phyloP scores from a whole-genome alignment of 2,329 filamentous ascomycete genomes.

The Xylaria multiplex region DNA sequence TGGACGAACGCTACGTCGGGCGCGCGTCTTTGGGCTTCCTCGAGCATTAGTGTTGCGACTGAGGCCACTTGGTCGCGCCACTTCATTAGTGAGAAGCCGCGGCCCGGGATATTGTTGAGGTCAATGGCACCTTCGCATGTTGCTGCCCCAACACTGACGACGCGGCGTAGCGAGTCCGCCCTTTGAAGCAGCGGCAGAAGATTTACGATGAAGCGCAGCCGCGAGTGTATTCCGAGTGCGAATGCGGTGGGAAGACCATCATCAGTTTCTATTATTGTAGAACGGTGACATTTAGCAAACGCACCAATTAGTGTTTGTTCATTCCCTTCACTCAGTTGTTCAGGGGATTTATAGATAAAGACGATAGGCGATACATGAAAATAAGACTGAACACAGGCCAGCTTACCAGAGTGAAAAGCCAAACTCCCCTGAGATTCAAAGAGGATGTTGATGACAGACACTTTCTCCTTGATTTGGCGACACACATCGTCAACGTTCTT shows the following conservation, averaged over 20 bases:
- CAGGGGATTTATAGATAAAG: background rate
- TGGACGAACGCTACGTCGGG: conserved; percentile 38
- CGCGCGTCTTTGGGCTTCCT: conserved; percentile 32
- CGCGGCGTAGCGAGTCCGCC: conserved; percentile 24
- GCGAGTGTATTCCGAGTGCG: conserved; percentile 7
- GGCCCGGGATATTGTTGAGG: conserved; percentile 28
- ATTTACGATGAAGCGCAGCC: conserved; percentile 24
- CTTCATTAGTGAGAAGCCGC: conserved; percentile 21
- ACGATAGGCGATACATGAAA: background rate
- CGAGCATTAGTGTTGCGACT: conserved; percentile 32
- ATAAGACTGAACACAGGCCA: background rate
- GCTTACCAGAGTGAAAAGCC: conserved; percentile 26
- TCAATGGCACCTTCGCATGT: conserved; percentile 30
- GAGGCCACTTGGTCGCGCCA: conserved; percentile 35
- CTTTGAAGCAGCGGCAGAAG: conserved; percentile 22
- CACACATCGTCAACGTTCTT: conserved; percentile 60
- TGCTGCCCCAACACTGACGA: conserved; percentile 29
- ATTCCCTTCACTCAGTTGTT: too few relatives aligned
- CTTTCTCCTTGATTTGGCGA: conserved; percentile 59
- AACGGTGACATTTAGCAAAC: background rate
- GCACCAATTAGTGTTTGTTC: background rate
- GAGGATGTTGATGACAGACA: conserved; percentile 63
- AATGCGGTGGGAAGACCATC: conserved; percentile 22
- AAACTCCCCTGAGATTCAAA: conserved; percentile 48
- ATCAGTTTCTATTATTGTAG: conserved; percentile 16